Conservation (phyloP, 352 stramenopile genomes). For the Phytophthora fragariaefolia region DNA sequence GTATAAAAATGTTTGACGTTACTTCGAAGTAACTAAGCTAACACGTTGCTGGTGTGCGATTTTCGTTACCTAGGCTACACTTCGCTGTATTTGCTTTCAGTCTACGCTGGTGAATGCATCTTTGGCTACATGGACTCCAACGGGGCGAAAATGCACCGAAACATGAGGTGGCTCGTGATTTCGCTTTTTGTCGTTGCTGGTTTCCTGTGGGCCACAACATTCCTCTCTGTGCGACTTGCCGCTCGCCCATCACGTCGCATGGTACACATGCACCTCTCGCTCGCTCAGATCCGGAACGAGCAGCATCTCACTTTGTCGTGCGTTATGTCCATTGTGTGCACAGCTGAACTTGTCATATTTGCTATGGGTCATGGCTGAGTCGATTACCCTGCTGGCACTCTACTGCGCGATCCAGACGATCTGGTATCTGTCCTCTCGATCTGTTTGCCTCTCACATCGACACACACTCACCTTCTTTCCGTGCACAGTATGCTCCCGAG, state of each 20-base stretch:
- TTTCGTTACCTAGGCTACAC: conserved; percentile 84
- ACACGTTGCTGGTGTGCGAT: background rate
- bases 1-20: no score
- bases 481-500: conserved; percentile 61
- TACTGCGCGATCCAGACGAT: conserved; percentile 71
- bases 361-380: conserved; percentile 79
- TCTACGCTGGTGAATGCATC: conserved; percentile 65
- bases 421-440: conserved; percentile 44
- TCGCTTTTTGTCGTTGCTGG: conserved; percentile 49
- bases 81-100: conserved; percentile 85
- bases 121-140: conserved; percentile 75
- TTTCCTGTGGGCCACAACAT: conserved; percentile 61
- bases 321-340: conserved; percentile 6
- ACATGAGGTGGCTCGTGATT: conserved; percentile 65
- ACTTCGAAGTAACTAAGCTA: no score
- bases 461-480: background rate
- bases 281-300: background rate
- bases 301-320: background rate
- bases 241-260: conserved; percentile 75
- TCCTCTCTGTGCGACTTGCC: conserved; percentile 62
- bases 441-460: background rate
- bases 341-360: conserved; percentile 84
- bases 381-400: conserved; percentile 56
- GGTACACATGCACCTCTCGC: conserved; percentile 32
- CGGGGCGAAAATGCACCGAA: conserved; percentile 61